Conservation (phyloP, 164 flowering plant species). For the Cinnamomum chago region DNA sequence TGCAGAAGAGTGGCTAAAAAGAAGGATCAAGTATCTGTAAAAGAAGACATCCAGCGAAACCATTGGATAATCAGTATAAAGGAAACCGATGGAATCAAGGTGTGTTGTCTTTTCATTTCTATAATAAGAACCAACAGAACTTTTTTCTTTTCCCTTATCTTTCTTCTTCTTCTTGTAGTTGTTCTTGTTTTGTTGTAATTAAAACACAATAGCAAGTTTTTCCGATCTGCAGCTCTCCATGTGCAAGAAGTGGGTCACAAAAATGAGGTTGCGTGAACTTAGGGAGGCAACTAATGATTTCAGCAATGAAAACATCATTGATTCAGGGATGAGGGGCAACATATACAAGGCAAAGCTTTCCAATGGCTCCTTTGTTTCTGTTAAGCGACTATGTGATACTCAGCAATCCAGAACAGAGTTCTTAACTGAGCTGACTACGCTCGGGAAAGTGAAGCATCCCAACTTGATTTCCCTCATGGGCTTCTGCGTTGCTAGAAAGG, state of each 20-base stretch:
- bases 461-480: conserved; percentile 68
- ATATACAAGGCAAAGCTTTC: conserved; percentile 18
- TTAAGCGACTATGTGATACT: conserved; percentile 60
- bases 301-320: no score
- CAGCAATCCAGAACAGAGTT: conserved; percentile 64
- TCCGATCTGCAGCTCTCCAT: conserved; percentile 45
- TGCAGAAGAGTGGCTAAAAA: conserved; percentile 23
- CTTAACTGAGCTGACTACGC: conserved; percentile 53
- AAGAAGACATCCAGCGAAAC: conserved; percentile 66
- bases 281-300: no score
- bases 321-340: conserved; percentile 35
- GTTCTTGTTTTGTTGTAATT: background rate
- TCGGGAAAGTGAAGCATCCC: conserved; percentile 51
- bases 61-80: conserved; percentile 78
- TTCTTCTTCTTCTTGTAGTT: no score
- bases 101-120: background rate
- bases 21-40: conserved; percentile 32
- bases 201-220: background rate
- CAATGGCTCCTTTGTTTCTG: conserved; percentile 46
- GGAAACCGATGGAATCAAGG: conserved; percentile 76
- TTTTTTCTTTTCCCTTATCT: background rate
- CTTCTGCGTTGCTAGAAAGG: conserved; percentile 51
- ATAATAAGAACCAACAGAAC: background rate
- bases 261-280: conserved; percentile 12
- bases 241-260: conserved; percentile 11